Evolutionary conservation across 2,329 filamentous ascomycete genomes (phyloP), one percentile per base, ranked within the genome.

Genomic region (Neonectria punicea): DNA sequence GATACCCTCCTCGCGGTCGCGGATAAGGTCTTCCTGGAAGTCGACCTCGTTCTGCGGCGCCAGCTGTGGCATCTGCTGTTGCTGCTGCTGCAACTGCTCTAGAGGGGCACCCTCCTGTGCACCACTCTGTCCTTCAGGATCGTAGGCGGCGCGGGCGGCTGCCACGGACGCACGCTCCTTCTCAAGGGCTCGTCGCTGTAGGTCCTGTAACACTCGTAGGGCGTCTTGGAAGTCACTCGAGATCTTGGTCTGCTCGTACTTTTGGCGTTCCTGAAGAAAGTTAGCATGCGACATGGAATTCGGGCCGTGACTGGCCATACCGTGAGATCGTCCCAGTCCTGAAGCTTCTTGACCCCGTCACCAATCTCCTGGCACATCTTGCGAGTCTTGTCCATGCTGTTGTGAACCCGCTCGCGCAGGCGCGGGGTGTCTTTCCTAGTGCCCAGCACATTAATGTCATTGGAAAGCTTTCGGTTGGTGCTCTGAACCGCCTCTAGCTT

Each of bases 1-100:
- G 71, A 99, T 99, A 83, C 99, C 96, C 62, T 93, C 90, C 80
- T 99, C 96, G 58, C 97, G 94, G 84, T 99, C 95, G 66, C 97
- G 91, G 76, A 99, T 99, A 63, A 99, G 85, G 16, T 92, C 90
- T 73, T 99, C 96, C 77, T 99, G 96, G 82, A 98, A 99, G 77
- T 99, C 95, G 47, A 99, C 96, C 76, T 99, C 97, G 73, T 93
- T 91, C 79, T 99, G 96, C 30, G 93, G 88, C 1, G 94, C 96
- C 9, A 98, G 86, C 61, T 93, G 92, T 13, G 92, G 84, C 71
- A 94, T 36, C 54, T 66, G 90, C 74, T 74, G 68, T 22, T 95
- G 88, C 71, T 92, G 86, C 75, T 92, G 90, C 68, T 89, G 85
- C 50, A 89, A 85, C 61, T 85, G 83, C 67, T 89, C 86, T n/a